These are phyloP conservation scores for Leccinum subtestaceum DNA, from an alignment of 768 basidiomycete species.

Conservation along the genomic window DNA sequence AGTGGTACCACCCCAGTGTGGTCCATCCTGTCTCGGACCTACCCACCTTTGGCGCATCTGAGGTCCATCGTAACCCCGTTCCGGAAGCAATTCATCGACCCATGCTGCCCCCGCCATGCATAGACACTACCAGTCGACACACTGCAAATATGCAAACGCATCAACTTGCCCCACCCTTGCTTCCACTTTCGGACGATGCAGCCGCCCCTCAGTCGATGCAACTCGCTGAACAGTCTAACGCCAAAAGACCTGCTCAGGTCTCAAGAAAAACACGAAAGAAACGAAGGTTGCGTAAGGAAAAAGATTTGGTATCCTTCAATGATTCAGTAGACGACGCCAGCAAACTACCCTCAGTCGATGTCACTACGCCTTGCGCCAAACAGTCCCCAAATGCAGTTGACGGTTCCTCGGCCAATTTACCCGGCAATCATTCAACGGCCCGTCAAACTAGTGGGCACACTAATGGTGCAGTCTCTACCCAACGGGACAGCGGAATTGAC, in stretches of 20 bases:
- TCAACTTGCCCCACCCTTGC: neutral
- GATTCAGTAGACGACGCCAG: neutral
- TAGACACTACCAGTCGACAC: neutral
- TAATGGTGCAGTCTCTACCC: neutral
- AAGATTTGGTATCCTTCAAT: neutral
- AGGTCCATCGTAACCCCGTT: neutral
- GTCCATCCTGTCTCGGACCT: constrained; percentile 13
- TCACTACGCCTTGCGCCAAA: neutral
- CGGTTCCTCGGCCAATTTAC: neutral
- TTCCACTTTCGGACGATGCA: neutral
- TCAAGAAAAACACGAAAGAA: constrained; percentile 16
- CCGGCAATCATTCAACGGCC: neutral
- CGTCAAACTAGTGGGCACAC: neutral
- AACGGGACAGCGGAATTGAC: neutral
- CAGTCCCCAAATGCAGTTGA: constrained; percentile 1
- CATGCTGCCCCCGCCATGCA: neutral
- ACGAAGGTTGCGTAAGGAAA: constrained; percentile 13
- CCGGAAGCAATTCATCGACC: neutral
- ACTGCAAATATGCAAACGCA: neutral
- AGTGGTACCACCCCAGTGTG: constrained; percentile 25
- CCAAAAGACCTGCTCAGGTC: neutral
- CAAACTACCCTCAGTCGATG: neutral
- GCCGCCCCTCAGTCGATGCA: neutral
- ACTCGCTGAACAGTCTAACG: neutral
- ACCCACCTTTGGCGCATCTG: constrained; percentile 9